Evolutionary conservation across 2,329 filamentous ascomycete genomes (phyloP), one percentile per base, ranked within the genome.

Genomic region (Ophiostoma ulmi): DNA sequence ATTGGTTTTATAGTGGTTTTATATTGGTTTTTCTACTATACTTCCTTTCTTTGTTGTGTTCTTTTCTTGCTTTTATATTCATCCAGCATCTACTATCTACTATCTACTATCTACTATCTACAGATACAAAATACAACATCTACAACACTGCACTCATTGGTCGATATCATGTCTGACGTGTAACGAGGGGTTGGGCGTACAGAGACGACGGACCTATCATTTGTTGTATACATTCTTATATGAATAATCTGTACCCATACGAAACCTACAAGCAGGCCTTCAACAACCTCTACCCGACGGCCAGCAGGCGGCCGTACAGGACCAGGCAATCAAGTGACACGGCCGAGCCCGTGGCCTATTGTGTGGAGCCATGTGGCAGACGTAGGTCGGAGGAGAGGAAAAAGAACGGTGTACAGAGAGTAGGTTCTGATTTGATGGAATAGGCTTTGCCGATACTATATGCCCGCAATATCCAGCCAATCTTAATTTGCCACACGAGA

Each of bases 351-450:
- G 68, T 22, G 58, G 63, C 52, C 22, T 44, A 55, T 63, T 58
- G 69, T 44, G 64, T 72, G 70, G 70, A 72, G 71, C 71, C 69
- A 72, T 67, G 68, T 72, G 71, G 71, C 65, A 48, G 36, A 35
- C 8, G 69, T n/a, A 35, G n/a, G 61, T 31, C 36, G 36, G 36
- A 31, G 67, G n/a, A 52, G 22, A 39, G 44, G 67, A 31, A 31
- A 61, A 61, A 61, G 58, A 61, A 61, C 22, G 26, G 58, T 31
- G 26, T 31, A 61, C 13, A 52, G 17, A 52, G 44, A 52, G 44
- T 20, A 14, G 20, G 2, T 52, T 52, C 17, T 52, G 44, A 52
- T 52, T 52, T 17, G 44, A 20, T 20, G 5, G 22, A 52, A n/a
- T 52, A 31, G 44, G 5, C 20, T 8, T 13, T 41, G 17, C 31